These are phyloP conservation scores for Dillenia suffruticosa DNA, from an alignment of 164 flowering plant species.

Conservation along the genomic window DNA sequence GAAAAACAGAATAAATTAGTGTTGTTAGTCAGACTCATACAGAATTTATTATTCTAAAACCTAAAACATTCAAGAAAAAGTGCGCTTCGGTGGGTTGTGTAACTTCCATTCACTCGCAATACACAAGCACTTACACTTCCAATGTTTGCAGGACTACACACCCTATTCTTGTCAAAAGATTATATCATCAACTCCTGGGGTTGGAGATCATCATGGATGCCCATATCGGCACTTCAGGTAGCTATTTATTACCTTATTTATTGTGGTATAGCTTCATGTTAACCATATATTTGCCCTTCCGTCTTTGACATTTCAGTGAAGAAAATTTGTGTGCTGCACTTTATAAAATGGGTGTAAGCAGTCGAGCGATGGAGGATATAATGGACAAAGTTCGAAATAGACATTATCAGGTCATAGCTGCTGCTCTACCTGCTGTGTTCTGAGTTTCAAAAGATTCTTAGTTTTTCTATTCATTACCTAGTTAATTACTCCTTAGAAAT, in stretches of 20 bases:
- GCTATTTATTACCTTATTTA: background rate
- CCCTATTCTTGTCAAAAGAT: conserved; percentile 92
- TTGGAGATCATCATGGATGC: conserved; percentile 99
- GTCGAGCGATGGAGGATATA: conserved; percentile 57
- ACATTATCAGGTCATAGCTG: conserved; percentile 76
- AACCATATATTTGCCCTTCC: background rate
- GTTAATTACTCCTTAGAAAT: too few species aligned
- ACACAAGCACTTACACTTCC: too few species aligned
- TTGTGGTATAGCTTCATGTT: background rate
- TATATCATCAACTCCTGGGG: conserved; percentile 81
- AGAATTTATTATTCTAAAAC: too few species aligned
- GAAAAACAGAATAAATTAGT: too few species aligned
- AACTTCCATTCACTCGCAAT: too few species aligned
- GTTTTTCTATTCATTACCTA: too few species aligned
- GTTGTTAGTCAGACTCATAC: too few species aligned
- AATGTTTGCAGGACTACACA: conserved; percentile 70
- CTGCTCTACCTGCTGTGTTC: too few species aligned
- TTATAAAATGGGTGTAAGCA: conserved; percentile 65
- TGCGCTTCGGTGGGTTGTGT: too few species aligned
- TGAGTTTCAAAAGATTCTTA: too few species aligned
- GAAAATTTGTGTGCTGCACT: conserved; percentile 90
- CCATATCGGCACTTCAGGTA: conserved; percentile 98
- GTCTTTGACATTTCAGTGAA: conserved; percentile 43
- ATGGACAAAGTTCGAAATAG: conserved; percentile 74
- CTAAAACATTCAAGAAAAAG: too few species aligned